Base-by-base conservation (phyloP, 345 rosid species). In the Cochlearia excelsa region DNA sequence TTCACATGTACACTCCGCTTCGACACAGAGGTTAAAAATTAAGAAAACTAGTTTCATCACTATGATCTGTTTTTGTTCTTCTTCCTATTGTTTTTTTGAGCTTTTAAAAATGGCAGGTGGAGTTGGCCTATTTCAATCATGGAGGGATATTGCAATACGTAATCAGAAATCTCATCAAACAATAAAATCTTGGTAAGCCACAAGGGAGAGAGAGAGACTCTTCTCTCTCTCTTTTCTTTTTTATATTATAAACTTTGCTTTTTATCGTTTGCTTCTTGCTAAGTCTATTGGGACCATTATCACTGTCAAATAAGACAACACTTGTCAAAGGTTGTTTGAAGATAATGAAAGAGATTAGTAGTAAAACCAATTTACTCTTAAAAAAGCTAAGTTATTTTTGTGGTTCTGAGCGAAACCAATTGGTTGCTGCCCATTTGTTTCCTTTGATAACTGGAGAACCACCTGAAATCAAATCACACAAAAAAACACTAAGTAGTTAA, bases 391-490 rank as follows among this genome's bases (percentile, higher is more conserved):
- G 23, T 16, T 16, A 16, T 16, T 16, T 16, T 16, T 16, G 23
- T 16, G 23, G 23, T 16, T 16, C 23, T 16, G 23, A 16, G 23
- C 23, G 95, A 70, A 88, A 74, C 98, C 98, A 92, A 70, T 92
- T 92, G 10, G 98, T 92, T 9, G 95, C 82, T 65, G 98, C 88
- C 98, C 98, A 92, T 70, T 92, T 88, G 77, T 88, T 88, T 67
- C 98, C 98, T 72, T 65, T 81, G 71, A 92, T 86, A 73, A 92
- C 94, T 43, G 97, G 83, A 65, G 97, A 92, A 65, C 98, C 96
- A 70, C 97, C 98, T 92, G 78, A 41, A 61, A 56, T 9, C 54
- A 59, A 40, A 35, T 1, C 51, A 57, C 16, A 70, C 1, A 16
- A 16, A 16, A 16, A 16, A 16, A 16, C 23, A 16, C 23, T 16